Conservation (phyloP, 2,329 filamentous ascomycete genomes). For the Neodidymelliopsis sp. region DNA sequence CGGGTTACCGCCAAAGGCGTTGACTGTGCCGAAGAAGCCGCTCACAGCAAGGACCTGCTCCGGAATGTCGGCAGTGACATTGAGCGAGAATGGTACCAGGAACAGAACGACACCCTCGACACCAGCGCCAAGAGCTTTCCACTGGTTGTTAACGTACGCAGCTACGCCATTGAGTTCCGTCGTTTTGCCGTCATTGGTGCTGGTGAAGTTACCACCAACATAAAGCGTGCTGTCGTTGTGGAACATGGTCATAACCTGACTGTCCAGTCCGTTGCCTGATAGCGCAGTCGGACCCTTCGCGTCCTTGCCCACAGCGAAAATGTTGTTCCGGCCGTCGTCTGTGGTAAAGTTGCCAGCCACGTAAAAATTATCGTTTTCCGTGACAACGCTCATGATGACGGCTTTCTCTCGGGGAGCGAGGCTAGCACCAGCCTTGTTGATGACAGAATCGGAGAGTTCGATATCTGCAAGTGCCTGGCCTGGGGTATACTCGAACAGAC, state of each 20-base stretch:
- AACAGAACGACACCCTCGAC: conserved; percentile 79
- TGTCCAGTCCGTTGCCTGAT: conserved; percentile 78
- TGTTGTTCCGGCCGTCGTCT: conserved; percentile 68
- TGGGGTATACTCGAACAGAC: conserved; percentile 88
- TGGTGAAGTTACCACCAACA: conserved; percentile 84
- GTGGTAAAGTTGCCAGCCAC: conserved; percentile 85
- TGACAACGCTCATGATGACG: conserved; percentile 72
- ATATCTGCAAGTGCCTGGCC: conserved; percentile 65
- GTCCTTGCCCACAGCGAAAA: conserved; percentile 70
- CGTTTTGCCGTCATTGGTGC: conserved; percentile 68
- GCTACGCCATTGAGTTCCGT: conserved; percentile 78
- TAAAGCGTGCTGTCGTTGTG: conserved; percentile 69
- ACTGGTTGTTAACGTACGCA: conserved; percentile 73
- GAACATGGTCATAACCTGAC: conserved; percentile 75
- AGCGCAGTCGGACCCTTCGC: conserved; percentile 68
- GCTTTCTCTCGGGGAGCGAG: conserved; percentile 68
- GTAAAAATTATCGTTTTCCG: conserved; percentile 68
- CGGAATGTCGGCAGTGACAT: conserved; percentile 71
- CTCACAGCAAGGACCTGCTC: conserved; percentile 82
- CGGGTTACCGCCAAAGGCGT: conserved; percentile 69
- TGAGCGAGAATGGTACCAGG: conserved; percentile 80
- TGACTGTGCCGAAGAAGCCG: conserved; percentile 78
- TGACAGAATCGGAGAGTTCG: conserved; percentile 73
- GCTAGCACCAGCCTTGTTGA: conserved; percentile 77
- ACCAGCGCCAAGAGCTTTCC: conserved; percentile 83